phyloP scores from a whole-genome alignment of 2,329 filamentous ascomycete species.

The Cadophora sp. region DNA sequence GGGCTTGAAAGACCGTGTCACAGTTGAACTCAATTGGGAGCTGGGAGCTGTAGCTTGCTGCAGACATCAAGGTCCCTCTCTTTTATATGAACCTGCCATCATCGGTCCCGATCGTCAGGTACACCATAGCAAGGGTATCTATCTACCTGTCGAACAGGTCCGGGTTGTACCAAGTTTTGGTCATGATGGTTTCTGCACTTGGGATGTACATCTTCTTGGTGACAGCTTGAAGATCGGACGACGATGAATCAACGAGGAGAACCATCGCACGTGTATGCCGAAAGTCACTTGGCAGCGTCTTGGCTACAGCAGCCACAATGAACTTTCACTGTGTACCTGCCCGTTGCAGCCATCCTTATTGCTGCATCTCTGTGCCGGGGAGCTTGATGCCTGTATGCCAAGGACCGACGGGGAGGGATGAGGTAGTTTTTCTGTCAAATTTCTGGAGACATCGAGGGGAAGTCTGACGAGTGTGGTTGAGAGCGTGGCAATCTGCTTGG shows the following conservation, averaged over 20 bases:
- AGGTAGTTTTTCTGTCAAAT: neutral
- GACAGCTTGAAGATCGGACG: neutral
- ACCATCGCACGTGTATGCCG: slow-evolving; percentile 17
- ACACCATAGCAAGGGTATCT: slow-evolving; percentile 7
- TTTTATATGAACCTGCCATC: slow-evolving; percentile 43
- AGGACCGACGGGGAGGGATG: neutral
- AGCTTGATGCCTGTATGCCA: slow-evolving; percentile 1
- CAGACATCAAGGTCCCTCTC: slow-evolving; percentile 39
- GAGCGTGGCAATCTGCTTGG: slow-evolving; percentile 9
- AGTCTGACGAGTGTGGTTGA: slow-evolving; percentile 6
- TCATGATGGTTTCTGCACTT: neutral
- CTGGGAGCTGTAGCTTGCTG: slow-evolving; percentile 23
- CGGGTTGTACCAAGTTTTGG: neutral
- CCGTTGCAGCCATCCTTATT: slow-evolving; percentile 12
- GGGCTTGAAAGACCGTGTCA: slow-evolving; percentile 17
- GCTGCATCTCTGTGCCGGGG: neutral
- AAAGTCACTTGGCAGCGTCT: slow-evolving; percentile 15
- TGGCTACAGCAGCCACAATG: slow-evolving; percentile 17
- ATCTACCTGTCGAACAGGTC: neutral
- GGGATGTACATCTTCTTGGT: slow-evolving; percentile 1
- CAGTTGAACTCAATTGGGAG: slow-evolving; percentile 17
- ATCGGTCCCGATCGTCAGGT: slow-evolving; percentile 18
- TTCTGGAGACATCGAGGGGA: neutral
- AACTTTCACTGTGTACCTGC: slow-evolving; percentile 17
- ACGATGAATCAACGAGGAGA: slow-evolving; percentile 19